Base-by-base conservation (phyloP, 1,284 basidiomycete species). In the Phellopilus nigrolimitatus region DNA sequence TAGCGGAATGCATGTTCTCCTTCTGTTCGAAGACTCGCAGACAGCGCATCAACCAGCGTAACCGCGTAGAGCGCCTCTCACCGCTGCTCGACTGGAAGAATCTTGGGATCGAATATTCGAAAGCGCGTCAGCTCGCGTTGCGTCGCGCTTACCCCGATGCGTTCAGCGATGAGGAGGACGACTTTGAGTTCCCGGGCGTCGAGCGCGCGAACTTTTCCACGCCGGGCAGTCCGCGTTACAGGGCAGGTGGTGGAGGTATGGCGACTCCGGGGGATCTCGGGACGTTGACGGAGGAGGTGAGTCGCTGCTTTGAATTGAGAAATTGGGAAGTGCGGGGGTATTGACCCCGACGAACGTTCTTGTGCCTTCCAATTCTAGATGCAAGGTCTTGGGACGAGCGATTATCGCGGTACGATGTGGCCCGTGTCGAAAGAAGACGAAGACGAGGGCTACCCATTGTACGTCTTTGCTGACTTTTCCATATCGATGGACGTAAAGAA, bases 11-110 rank as follows among this genome's bases (percentile, higher is more conserved):
- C 64, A 86, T 97, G 79, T 81, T 87, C 69, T 66, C 71, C 10
- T 98, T 97, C 73, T 79, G 79, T 54, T 78, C 74, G 62, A 97
- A 97, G 77, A 89, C 92, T n/a, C 79, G 95, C 38, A 79, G 95
- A 51, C 95, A 98, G 71, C 82, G 95, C 49, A 98, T 98, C 71
- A 98, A 98, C 72, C 94, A 98, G 73, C 88, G 95, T 41, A 99
- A 98, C 74, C 84, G 95, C 49, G 95, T 97, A 53, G 95, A 99
- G 68, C 82, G 94, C 31, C 76, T 97, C 3, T 88, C 83, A 44
- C 95, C 95, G 39, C 69, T 99, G 51, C 75, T 99, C 55, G 95
- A 99, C 69, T 98, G 95, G 95, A 99, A 99, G 76, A 92, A 94
- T 61, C 73, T 99, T 22, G 95, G 95, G 3, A 82, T 98, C 59